Evolutionary conservation across 129 eudicot genomes (phyloP).

Genomic region (Silybum marianum): DNA sequence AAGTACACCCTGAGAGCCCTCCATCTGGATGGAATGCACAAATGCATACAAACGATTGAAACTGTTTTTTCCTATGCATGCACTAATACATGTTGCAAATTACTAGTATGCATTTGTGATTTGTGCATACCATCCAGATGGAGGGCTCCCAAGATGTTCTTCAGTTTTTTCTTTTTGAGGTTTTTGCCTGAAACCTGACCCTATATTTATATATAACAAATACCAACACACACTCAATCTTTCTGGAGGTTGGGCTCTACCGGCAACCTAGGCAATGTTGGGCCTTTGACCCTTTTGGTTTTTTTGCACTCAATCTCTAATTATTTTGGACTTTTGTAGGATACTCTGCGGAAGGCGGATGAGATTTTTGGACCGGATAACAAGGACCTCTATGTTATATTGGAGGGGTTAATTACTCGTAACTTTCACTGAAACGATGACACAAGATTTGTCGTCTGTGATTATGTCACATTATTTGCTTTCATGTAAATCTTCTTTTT

Average conservation of each 20-base stretch:
- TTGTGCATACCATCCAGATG: too few species aligned
- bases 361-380: constrained; percentile 90
- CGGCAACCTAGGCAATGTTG: background rate
- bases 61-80: too few species aligned
- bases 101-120: too few species aligned
- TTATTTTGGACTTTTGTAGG: constrained; percentile 41
- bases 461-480: constrained; percentile 6
- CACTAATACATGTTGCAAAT: too few species aligned
- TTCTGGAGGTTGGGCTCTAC: background rate
- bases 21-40: too few species aligned
- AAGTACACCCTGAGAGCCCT: too few species aligned
- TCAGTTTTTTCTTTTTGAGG: too few species aligned
- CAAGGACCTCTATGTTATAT: constrained; percentile 78
- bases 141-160: too few species aligned
- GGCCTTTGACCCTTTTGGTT: background rate
- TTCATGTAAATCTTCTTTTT: constrained; percentile 29
- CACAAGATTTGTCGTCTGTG: background rate
- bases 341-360: constrained; percentile 82
- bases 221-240: background rate
- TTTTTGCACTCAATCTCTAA: background rate
- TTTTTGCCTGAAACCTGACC: too few species aligned
- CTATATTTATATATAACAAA: background rate
- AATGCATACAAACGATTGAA: too few species aligned
- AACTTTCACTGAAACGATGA: constrained; percentile 50
- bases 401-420: constrained; percentile 85